A percentile compares a stretch with the other conserved stretches of the same genome.
These are phyloP conservation scores for Oxytropis ochrocephala DNA, from an alignment of 306 rosid genomes.

Conservation along the genomic window DNA sequence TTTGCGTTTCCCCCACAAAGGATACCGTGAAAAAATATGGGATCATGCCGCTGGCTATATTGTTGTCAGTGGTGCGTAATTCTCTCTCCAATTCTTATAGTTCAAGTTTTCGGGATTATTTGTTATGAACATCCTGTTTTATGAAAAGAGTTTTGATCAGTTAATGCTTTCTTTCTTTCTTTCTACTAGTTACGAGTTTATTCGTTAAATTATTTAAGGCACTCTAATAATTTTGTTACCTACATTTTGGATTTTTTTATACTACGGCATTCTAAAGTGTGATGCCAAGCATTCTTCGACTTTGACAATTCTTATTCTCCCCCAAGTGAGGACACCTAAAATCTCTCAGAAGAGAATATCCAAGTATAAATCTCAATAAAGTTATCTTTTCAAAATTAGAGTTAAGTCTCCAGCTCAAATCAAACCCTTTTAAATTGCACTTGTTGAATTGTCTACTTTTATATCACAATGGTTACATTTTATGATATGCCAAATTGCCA, in stretches of 20 bases:
- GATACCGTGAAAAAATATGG: slow-evolving; percentile 95
- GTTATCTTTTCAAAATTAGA: not conserved
- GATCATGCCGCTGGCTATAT: slow-evolving; percentile 97
- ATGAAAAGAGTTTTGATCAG: not conserved
- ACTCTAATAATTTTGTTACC: not conserved
- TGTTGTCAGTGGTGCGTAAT: slow-evolving; percentile 67
- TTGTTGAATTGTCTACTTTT: not conserved
- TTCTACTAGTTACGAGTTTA: slow-evolving; percentile 5
- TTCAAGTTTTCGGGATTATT: not conserved
- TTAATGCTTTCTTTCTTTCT: not conserved
- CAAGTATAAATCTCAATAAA: not conserved
- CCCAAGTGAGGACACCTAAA: not conserved
- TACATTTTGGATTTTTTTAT: not conserved
- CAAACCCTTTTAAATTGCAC: not conserved
- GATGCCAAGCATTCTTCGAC: not conserved
- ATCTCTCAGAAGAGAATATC: not conserved
- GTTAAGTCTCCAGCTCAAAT: not conserved
- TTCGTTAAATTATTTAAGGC: not conserved
- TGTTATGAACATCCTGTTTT: not conserved
- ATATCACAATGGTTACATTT: not conserved
- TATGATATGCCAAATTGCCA: not conserved
- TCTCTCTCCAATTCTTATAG: not conserved
- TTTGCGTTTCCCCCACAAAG: slow-evolving; percentile 81
- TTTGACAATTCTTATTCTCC: too few relatives aligned
- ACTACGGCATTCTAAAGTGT: not conserved